Base-by-base conservation (phyloP, 148 eudicot species). In the Rhododendron williamsianum region DNA sequence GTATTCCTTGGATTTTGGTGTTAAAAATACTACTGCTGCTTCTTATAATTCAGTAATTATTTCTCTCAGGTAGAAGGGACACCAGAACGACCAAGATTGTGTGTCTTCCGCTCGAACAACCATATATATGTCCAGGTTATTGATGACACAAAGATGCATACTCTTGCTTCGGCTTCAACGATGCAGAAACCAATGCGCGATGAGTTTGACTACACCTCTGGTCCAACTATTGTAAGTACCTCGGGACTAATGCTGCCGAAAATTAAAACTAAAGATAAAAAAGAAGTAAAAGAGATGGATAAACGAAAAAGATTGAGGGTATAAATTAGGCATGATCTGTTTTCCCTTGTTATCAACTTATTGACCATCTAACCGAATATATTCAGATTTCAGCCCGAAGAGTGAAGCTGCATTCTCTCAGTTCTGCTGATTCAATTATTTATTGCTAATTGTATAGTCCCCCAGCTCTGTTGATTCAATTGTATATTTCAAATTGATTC, bases 81-180 rank as follows among this genome's bases (percentile, higher is more conserved):
- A 82, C 88, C 96, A 33, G 99, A 96, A 86, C 95, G 99, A 86
- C 99, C 99, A 76, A 92, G 99, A 82, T 77, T 96, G 38, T 90
- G 95, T 82, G 98, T 96, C 21, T 96, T 93, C 87, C 97, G 99
- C 85, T 96, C 99, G 85, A 96, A 94, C 93, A 96, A 96, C 88
- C 98, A 96, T 89, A 43, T 96, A 23, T 93, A 94, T 89, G 99
- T 89, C 80, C 99, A 95, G 87, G 99, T 96, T 82, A 96, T 96
- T 48, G 99, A 96, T 87, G 99, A 95, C 86, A 87, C 94, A 9
- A 96, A 91, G 89, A 96, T 96, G 99, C 98, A 95, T 87, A 96
- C 99, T 80, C 97, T 96, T 85, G 98, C 99, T 83, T 89, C 99
- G 35, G 99, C 96, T 89, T 96, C 99, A 38, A 96, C 99, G 6